phyloP scores from a whole-genome alignment of 2,329 filamentous ascomycete genomes.

The Sporothrix globosa region DNA sequence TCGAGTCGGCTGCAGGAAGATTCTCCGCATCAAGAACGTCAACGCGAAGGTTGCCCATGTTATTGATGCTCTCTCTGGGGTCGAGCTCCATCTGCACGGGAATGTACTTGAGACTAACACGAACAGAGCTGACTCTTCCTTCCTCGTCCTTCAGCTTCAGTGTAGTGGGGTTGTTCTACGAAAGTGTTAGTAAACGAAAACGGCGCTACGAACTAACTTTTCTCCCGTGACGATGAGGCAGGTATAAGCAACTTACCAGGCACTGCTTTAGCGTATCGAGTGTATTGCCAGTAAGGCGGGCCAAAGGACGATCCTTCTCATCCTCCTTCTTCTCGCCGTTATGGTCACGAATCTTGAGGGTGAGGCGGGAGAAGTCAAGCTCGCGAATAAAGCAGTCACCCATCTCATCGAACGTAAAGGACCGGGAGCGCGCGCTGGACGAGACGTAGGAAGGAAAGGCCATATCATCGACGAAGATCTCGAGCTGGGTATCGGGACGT shows the following conservation, averaged over 20 bases:
- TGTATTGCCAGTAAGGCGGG: slow-evolving; percentile 82
- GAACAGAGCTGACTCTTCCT: slow-evolving; percentile 76
- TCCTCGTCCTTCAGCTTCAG: slow-evolving; percentile 78
- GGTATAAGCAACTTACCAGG: slow-evolving; percentile 60
- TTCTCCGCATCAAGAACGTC: slow-evolving; percentile 85
- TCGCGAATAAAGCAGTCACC: slow-evolving; percentile 96
- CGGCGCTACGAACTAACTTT: background rate
- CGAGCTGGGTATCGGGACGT: slow-evolving; percentile 73
- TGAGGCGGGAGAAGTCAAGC: slow-evolving; percentile 93
- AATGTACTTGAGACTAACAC: slow-evolving; percentile 91
- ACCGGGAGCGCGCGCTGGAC: slow-evolving; percentile 69
- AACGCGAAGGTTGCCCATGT: slow-evolving; percentile 94
- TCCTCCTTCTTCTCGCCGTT: slow-evolving; percentile 68
- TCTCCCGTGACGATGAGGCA: background rate
- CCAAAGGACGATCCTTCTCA: slow-evolving; percentile 70
- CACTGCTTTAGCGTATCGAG: slow-evolving; percentile 86
- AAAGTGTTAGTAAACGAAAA: slow-evolving; percentile 9
- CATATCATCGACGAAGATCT: slow-evolving; percentile 93
- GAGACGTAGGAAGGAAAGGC: slow-evolving; percentile 87
- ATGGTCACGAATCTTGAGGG: slow-evolving; percentile 81
- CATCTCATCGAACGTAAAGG: slow-evolving; percentile 82
- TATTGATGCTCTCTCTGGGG: slow-evolving; percentile 96
- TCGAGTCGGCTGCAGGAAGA: slow-evolving; percentile 90
- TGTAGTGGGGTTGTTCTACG: slow-evolving; percentile 82
- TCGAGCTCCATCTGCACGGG: slow-evolving; percentile 93